A percentile compares a stretch with the other conserved stretches of the same genome.
Evolutionary conservation across 805 yeast genomes (phyloP).

Genomic region (Nematodospora valgi): DNA sequence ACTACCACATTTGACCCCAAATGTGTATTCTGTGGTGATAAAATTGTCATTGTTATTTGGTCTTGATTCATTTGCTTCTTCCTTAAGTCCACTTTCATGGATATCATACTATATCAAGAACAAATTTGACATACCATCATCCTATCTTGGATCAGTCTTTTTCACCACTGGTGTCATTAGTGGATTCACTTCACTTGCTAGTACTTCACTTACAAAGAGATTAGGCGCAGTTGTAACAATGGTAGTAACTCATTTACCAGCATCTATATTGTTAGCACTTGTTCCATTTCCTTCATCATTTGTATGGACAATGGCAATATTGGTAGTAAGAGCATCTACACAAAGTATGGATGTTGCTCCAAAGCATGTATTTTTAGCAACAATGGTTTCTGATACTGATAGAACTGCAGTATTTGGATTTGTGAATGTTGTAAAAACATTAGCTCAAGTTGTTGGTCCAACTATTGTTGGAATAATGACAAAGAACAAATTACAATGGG

Average conservation of each 20-base stretch:
- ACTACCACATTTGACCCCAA: slow-evolving; percentile 18
- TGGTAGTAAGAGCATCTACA: slow-evolving; percentile 35
- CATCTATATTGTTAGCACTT: slow-evolving; percentile 35
- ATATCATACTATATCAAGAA: slow-evolving; percentile 40
- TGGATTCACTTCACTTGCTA: slow-evolving; percentile 38
- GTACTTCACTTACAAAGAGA: slow-evolving; percentile 41
- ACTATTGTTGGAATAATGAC: slow-evolving; percentile 39
- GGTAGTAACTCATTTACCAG: slow-evolving; percentile 43
- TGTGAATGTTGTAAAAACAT: slow-evolving; percentile 42
- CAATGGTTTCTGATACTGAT: slow-evolving; percentile 36
- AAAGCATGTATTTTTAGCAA: slow-evolving; percentile 44
- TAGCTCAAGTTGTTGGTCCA: slow-evolving; percentile 43
- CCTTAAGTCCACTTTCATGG: slow-evolving; percentile 45
- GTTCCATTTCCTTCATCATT: slow-evolving; percentile 38
- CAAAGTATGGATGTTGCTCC: slow-evolving; percentile 49
- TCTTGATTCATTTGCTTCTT: slow-evolving; percentile 42
- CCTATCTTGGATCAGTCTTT: slow-evolving; percentile 38
- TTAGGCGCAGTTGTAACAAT: slow-evolving; percentile 44
- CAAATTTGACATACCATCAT: slow-evolving; percentile 31
- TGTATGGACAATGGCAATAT: slow-evolving; percentile 24
- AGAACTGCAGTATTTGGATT: slow-evolving; percentile 43
- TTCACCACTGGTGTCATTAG: slow-evolving; percentile 35
- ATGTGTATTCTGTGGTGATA: slow-evolving; percentile 20
- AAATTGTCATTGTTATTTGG: slow-evolving; percentile 37
- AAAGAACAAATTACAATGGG: slow-evolving; percentile 35